phyloP scores from a whole-genome alignment of 148 eudicot species.

The Amaranthus hypochondriacus region DNA sequence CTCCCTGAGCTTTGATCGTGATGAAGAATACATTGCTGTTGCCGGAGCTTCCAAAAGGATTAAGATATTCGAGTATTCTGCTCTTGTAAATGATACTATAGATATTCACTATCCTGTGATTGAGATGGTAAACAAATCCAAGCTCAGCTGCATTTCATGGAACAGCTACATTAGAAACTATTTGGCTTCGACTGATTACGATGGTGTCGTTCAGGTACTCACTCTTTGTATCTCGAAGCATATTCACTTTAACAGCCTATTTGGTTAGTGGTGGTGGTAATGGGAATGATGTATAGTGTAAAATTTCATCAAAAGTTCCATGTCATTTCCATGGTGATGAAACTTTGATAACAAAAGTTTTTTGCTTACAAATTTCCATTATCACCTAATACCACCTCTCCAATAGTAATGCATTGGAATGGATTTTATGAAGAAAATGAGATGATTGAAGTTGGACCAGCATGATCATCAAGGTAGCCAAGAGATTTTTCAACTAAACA shows the following conservation, averaged over 20 bases:
- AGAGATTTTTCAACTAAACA: no score
- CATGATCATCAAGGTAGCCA: no score
- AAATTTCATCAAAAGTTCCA: no score
- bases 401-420: no score
- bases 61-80: conserved; percentile 58
- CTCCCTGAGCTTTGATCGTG: conserved; percentile 85
- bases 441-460: no score
- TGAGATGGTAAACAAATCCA: conserved; percentile 71
- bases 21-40: conserved; percentile 77
- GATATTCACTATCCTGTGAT: conserved; percentile 78
- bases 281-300: no score
- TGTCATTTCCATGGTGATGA: no score
- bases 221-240: not conserved
- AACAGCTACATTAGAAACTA: conserved; percentile 78
- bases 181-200: conserved; percentile 87
- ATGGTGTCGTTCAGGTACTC: conserved; percentile 81
- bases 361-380: no score
- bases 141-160: conserved; percentile 84
- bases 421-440: no score
- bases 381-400: no score
- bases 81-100: conserved; percentile 48
- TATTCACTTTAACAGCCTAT: not conserved
- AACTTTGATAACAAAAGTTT: no score
- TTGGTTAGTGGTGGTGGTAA: no score
- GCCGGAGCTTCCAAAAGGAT: conserved; percentile 85